Base-by-base conservation (phyloP, 2,329 filamentous ascomycete genomes). In the Penicillium rolfsii region DNA sequence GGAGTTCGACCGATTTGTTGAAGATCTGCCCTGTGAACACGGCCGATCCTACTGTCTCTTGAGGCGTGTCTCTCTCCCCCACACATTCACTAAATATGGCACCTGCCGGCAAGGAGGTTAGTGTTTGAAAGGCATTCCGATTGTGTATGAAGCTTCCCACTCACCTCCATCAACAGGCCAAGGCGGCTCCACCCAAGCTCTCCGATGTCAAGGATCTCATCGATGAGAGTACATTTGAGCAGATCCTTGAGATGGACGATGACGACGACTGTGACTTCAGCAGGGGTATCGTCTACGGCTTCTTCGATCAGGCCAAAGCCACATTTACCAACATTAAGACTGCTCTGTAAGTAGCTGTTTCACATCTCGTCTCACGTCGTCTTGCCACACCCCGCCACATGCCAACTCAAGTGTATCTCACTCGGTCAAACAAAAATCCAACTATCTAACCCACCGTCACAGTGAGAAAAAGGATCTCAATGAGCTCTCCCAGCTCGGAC, bases 181-280 rank as follows among this genome's bases (percentile, higher is more conserved):
- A 82, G 69, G 79, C 83, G 64, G 80, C 77, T 57, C 74, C 76
- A 60, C 76, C 80, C 58, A 81, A 78, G 63, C 76, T 87, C 71
- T 82, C 83, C 61, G 86, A 91, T 62, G 86, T 92, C 67, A 88
- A 87, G 61, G 90, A 95, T 67, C 84, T 84, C 74, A 88, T 99
- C 78, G 94, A 98, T 76, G 80, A 83, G 63, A 76, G 79, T 58
- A 96, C 93, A 59, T 99, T 99, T 72, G 88, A 89, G 71, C 95
- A 98, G 82, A 98, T 99, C 75, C 86, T 98, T 64, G 95, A 98
- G 79, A 97, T 99, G 94, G 95, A 99, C 76, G 95, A 98, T 66
- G 90, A 91, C 66, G 89, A 88, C 11, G 90, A 94, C 65, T 85
- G 88, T 70, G 92, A 97, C 52, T 98, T 98, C 83, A 96, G 91